phyloP scores from a whole-genome alignment of 169 alveolate species.

The Cyclospora cayetanensis region DNA sequence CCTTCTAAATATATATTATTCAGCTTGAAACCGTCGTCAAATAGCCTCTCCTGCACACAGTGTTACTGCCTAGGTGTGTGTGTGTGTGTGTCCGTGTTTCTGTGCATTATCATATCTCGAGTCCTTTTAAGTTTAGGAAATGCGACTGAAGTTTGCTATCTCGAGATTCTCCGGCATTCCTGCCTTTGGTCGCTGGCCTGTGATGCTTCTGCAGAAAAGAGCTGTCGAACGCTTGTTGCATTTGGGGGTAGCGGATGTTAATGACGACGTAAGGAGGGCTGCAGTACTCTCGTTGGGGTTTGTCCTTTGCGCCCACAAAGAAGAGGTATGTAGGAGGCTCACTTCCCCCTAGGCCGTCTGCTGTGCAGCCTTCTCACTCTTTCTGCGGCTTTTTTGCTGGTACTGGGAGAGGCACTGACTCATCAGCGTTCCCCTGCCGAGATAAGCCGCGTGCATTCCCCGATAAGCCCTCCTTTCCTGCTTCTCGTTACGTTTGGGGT shows the following conservation, averaged over 20 bases:
- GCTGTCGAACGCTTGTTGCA: slow-evolving; percentile 95
- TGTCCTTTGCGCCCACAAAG: slow-evolving; percentile 77
- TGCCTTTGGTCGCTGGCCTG: background rate
- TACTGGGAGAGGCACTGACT: no score
- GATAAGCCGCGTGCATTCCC: no score
- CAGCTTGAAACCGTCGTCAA: background rate
- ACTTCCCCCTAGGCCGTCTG: background rate
- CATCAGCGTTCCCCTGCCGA: no score
- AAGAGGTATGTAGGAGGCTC: slow-evolving; percentile 34
- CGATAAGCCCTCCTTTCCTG: no score
- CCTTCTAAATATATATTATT: background rate
- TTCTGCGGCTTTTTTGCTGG: no score
- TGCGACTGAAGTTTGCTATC: no score
- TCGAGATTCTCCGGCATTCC: no score
- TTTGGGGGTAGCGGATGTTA: slow-evolving; percentile 97
- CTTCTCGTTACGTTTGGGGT: no score
- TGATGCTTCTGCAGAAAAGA: slow-evolving; percentile 36
- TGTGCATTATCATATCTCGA: no score
- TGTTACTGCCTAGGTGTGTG: background rate
- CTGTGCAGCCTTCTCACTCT: no score
- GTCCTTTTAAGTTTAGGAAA: no score
- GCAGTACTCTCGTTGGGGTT: slow-evolving; percentile 94
- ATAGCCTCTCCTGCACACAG: background rate
- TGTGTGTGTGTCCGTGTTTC: background rate
- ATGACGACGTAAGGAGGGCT: slow-evolving; percentile 99